Percentiles rank a stretch among this genome's conserved stretches.
phyloP scores from a whole-genome alignment of 176 grass and related monocot species.

The Triticum dicoccoides region DNA sequence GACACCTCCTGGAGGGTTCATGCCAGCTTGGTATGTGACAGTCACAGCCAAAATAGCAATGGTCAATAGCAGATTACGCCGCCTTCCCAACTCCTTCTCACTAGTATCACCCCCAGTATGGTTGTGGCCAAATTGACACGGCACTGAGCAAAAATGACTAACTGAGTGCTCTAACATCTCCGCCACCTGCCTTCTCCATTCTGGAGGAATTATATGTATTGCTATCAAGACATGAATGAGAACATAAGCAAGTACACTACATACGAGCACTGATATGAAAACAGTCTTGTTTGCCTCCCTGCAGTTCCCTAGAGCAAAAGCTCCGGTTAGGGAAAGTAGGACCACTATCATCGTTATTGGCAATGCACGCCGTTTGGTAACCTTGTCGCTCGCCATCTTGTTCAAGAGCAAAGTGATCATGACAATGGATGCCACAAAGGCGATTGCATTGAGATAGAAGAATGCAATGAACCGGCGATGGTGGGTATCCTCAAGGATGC shows the following conservation, averaged over 20 bases:
- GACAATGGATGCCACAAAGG: constrained; percentile 40
- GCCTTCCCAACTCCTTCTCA: constrained; percentile 26
- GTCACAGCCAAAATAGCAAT: constrained; percentile 33
- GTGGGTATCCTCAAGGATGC: constrained; percentile 37
- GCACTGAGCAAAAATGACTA: background rate
- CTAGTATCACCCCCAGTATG: background rate
- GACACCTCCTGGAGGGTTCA: constrained; percentile 45
- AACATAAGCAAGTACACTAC: constrained; percentile 25
- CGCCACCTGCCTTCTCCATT: background rate
- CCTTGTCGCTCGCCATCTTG: background rate
- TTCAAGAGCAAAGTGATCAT: constrained; percentile 42
- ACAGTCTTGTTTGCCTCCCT: constrained; percentile 7
- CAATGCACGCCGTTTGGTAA: constrained; percentile 22
- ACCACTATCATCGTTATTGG: constrained; percentile 39
- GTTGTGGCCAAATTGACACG: background rate
- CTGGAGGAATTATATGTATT: constrained; percentile 24
- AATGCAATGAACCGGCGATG: constrained; percentile 33
- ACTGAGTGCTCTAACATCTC: background rate
- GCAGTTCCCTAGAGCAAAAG: constrained; percentile 28
- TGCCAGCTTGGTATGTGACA: constrained; percentile 48
- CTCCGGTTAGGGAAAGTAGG: constrained; percentile 32
- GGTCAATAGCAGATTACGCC: constrained; percentile 22
- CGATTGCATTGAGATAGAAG: constrained; percentile 45
- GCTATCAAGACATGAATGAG: constrained; percentile 27
- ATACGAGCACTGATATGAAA: background rate